Evolutionary conservation across 306 rosid species (phyloP).

Genomic region (Nissolia schottii): DNA sequence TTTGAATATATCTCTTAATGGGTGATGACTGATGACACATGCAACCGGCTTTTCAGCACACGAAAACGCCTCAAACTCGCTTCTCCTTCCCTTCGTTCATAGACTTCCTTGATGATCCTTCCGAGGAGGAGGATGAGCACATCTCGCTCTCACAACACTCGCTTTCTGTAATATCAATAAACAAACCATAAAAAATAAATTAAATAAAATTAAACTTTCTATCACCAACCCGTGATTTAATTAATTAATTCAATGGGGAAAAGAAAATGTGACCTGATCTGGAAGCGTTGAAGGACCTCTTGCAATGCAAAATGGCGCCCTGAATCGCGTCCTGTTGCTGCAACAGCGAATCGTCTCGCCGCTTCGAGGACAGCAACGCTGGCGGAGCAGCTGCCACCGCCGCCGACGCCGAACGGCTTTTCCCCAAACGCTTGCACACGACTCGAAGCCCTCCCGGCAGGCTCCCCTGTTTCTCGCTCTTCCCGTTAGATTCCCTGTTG

Average conservation of each 20-base stretch:
- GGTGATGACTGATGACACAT: background rate
- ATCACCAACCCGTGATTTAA: background rate
- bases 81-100: conserved; percentile 33
- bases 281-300: conserved; percentile 81
- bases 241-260: background rate
- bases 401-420: conserved; percentile 94
- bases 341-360: conserved; percentile 83
- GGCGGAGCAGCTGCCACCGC: conserved; percentile 67
- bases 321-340: conserved; percentile 98
- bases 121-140: conserved; percentile 36
- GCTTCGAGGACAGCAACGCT: conserved; percentile 35
- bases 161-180: conserved; percentile 34
- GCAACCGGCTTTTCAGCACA: conserved; percentile 14
- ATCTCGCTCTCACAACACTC: conserved; percentile 51
- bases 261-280: conserved; percentile 14
- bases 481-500: background rate
- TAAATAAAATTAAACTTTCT: background rate
- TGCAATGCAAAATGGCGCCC: conserved; percentile 95
- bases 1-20: no score
- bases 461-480: conserved; percentile 48
- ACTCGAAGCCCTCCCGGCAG: conserved; percentile 69
- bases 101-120: conserved; percentile 39
- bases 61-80: background rate
- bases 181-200: background rate
- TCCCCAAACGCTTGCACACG: conserved; percentile 88